Conservation (phyloP, 148 eudicot species). For the Camellia lanceoleosa region DNA sequence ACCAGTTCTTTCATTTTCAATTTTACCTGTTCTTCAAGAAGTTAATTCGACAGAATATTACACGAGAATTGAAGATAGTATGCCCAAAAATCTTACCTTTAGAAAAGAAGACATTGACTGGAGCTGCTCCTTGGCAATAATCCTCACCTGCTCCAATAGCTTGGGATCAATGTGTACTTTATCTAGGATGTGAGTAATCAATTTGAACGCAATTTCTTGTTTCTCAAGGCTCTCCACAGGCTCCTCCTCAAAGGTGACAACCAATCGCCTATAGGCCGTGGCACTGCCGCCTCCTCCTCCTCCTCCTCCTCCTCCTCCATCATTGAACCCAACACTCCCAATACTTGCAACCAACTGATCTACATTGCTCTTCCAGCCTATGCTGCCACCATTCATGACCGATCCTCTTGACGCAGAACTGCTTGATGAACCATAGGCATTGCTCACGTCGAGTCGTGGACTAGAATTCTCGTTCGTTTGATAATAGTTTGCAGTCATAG, state of each 20-base stretch:
- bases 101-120: constrained; percentile 63
- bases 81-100: constrained; percentile 46
- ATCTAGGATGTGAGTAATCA: constrained; percentile 55
- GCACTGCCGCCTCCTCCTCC: neutral
- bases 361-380: constrained; percentile 39
- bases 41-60: neutral
- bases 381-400: constrained; percentile 51
- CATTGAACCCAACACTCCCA: constrained; percentile 27
- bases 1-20: neutral
- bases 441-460: constrained; percentile 41
- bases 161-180: constrained; percentile 51
- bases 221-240: constrained; percentile 69
- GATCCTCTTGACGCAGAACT: constrained; percentile 44
- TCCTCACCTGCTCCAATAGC: constrained; percentile 72
- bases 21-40: neutral
- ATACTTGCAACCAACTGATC: constrained; percentile 28
- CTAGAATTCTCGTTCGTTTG: constrained; percentile 42
- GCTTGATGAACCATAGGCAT: constrained; percentile 54
- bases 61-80: too few species aligned
- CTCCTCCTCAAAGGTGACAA: constrained; percentile 75
- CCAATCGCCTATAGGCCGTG: constrained; percentile 27
- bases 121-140: constrained; percentile 69
- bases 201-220: constrained; percentile 69
- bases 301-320: constrained; percentile 23
- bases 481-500: constrained; percentile 45